phyloP scores from a whole-genome alignment of 495 filamentous ascomycete genomes.

The Terfezia claveryi region DNA sequence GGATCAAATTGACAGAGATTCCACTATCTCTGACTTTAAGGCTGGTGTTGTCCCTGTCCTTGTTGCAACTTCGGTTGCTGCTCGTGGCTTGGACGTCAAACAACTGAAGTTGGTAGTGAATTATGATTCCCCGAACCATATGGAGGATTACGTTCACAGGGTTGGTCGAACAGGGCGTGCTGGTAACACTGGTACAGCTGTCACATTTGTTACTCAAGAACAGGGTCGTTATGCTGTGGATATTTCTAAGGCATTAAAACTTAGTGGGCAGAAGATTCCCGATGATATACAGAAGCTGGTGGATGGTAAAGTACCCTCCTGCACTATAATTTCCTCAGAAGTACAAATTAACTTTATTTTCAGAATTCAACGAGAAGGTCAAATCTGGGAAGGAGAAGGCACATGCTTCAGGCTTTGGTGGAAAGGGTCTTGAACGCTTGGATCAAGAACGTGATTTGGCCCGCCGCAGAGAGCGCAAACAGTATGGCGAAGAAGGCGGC shows the following conservation, averaged over 20 bases:
- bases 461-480: slow-evolving; percentile 61
- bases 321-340: not conserved
- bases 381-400: slow-evolving; percentile 79
- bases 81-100: slow-evolving; percentile 88
- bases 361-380: slow-evolving; percentile 60
- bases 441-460: slow-evolving; percentile 78
- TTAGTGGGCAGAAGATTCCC: slow-evolving; percentile 66
- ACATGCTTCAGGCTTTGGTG: slow-evolving; percentile 65
- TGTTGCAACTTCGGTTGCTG: slow-evolving; percentile 88
- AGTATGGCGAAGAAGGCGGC: slow-evolving; percentile 70
- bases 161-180: slow-evolving; percentile 87
- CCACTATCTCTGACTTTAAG: slow-evolving; percentile 89
- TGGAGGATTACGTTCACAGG: slow-evolving; percentile 96
- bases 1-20: slow-evolving; percentile 86
- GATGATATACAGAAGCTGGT: slow-evolving; percentile 43
- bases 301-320: slow-evolving; percentile 19
- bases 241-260: slow-evolving; percentile 80
- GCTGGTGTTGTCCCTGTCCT: slow-evolving; percentile 70
- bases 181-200: slow-evolving; percentile 80
- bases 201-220: slow-evolving; percentile 80
- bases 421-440: slow-evolving; percentile 77
- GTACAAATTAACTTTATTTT: not conserved
- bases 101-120: slow-evolving; percentile 93
- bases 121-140: slow-evolving; percentile 86
- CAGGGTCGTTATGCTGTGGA: slow-evolving; percentile 79